Evolutionary conservation across 1,284 basidiomycete species (phyloP).

Genomic region (Pseudozyma hubeiensis): DNA sequence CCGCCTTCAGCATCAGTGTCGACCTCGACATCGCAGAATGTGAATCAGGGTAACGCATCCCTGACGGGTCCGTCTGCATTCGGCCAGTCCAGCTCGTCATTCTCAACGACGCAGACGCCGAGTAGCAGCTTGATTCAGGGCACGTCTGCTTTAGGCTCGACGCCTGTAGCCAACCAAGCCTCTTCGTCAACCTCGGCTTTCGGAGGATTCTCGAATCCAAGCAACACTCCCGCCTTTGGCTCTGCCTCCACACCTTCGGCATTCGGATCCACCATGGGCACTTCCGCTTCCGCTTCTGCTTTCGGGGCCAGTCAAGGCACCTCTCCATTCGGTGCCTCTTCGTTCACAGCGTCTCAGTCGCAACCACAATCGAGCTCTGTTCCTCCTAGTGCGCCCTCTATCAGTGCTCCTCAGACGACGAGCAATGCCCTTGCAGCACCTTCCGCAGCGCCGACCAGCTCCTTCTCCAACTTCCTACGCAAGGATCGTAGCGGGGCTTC

Average conservation of each 20-base stretch:
- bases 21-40: constrained; percentile 2
- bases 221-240: constrained; percentile 7
- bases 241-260: constrained; percentile 12
- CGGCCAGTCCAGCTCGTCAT: constrained; percentile 13
- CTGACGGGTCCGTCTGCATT: constrained; percentile 6
- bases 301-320: constrained; percentile 7
- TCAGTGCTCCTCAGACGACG: not conserved
- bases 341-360: constrained; percentile 10
- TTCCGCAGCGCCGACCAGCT: constrained; percentile 25
- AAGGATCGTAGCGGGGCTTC: constrained; percentile 39
- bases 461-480: constrained; percentile 48
- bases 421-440: constrained; percentile 3
- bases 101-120: constrained; percentile 8
- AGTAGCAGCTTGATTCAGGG: constrained; percentile 3
- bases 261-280: constrained; percentile 6
- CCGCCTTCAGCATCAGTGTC: constrained; percentile 2
- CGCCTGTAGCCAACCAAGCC: not conserved
- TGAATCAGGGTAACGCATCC: not conserved
- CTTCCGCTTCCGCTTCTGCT: constrained; percentile 11
- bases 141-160: constrained; percentile 27
- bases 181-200: constrained; percentile 11
- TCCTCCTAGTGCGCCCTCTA: not conserved
- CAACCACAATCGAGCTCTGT: constrained; percentile 1
- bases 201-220: constrained; percentile 2
- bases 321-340: constrained; percentile 15